These are phyloP conservation scores for Saccharomyces hybrid DNA, from an alignment of 1,139 yeast genomes.

Conservation along the genomic window DNA sequence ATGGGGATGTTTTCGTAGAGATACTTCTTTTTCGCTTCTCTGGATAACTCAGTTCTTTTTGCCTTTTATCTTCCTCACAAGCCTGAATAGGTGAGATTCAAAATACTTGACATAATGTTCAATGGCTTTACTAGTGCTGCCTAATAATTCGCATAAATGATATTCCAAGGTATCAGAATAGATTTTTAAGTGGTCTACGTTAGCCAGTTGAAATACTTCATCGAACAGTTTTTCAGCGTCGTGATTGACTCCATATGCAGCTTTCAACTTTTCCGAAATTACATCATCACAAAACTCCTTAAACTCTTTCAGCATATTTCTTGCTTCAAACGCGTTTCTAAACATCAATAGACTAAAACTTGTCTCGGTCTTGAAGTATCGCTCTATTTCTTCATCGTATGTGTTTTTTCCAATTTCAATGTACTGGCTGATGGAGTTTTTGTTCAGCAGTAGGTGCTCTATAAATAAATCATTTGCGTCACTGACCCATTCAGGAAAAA, in stretches of 20 bases:
- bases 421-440: not conserved
- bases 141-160: not conserved
- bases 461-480: slow-evolving; percentile 11
- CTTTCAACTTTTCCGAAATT: not conserved
- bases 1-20: not conserved
- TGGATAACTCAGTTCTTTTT: not conserved
- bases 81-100: slow-evolving; percentile 1
- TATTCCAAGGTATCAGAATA: not conserved
- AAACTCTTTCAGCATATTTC: slow-evolving; percentile 4
- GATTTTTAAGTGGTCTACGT: not conserved
- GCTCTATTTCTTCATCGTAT: not conserved
- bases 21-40: not conserved
- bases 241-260: not conserved
- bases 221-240: not conserved
- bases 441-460: slow-evolving; percentile 6
- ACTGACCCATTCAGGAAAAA: slow-evolving; percentile 9
- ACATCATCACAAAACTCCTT: slow-evolving; percentile 4
- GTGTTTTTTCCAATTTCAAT: not conserved
- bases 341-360: not conserved
- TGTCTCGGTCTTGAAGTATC: not conserved
- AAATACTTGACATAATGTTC: slow-evolving; percentile 3
- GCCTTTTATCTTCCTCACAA: not conserved
- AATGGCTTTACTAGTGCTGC: slow-evolving; percentile 3
- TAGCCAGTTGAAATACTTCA: not conserved
- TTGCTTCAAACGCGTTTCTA: slow-evolving; percentile 7